Evolutionary conservation across 805 yeast species (phyloP), one percentile per base, ranked within the genome.

Genomic region (Saccharomycopsis sp.): DNA sequence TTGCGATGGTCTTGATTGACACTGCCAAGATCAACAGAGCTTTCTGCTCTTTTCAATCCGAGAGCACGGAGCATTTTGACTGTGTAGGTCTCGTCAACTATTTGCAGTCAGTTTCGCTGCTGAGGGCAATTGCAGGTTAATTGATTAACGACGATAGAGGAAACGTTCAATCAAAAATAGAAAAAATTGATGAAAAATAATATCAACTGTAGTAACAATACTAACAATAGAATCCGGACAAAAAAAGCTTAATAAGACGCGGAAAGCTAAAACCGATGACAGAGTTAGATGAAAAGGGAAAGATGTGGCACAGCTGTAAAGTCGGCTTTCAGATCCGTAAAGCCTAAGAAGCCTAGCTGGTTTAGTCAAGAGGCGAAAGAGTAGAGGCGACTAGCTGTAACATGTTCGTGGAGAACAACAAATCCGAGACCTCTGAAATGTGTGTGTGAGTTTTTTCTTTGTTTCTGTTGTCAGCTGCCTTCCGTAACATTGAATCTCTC

Each of bases 61-160:
- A 60, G 34, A 24, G 63, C 63, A 20, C 59, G 53, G 41, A 60
- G 59, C 63, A 60, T 60, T 2, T 50, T 53, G 16, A n/a, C n/a
- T n/a, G n/a, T n/a, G n/a, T n/a, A n/a, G n/a, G 16, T 15, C 24
- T n/a, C n/a, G n/a, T 37, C 44, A 37, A n/a, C 15, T 29, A 29
- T 29, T 29, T 29, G 37, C 5, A 5, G 37, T 29, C 37, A 12
- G 5, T 5, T 5, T 7, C 37, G 12, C 37, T 29, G 12, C 37
- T 29, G 12, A 29, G 12, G 12, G 37, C 5, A 29, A n/a, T n/a
- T n/a, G n/a, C n/a, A n/a, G n/a, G n/a, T n/a, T n/a, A n/a, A n/a
- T n/a, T n/a, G n/a, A n/a, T n/a, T n/a, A n/a, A 29, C 37, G 12
- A 29, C 37, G 9, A 29, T 29, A 12, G 37, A 29, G 12, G 12